Conservation (phyloP, 805 yeast species). For the Metschnikowia reukaufii region DNA sequence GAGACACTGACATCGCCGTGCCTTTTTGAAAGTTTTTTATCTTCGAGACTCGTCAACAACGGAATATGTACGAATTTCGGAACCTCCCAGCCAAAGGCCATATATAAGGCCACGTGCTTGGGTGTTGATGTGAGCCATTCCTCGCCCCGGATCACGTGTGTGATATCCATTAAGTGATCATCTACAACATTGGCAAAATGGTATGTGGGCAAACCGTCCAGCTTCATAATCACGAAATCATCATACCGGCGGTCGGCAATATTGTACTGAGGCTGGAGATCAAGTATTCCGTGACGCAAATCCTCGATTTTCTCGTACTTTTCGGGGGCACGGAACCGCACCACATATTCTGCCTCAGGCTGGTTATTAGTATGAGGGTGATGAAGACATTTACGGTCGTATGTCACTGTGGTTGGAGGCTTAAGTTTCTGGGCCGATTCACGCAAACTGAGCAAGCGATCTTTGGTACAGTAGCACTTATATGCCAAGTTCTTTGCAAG, state of each 20-base stretch:
- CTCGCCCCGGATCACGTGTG: slow-evolving; percentile 95
- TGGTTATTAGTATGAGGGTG: slow-evolving; percentile 37
- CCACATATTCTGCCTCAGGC: slow-evolving; percentile 41
- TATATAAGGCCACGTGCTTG: slow-evolving; percentile 83
- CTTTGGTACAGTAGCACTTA: slow-evolving; percentile 82
- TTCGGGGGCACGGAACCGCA: slow-evolving; percentile 78
- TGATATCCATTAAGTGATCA: slow-evolving; percentile 87
- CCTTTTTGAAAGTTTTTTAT: slow-evolving; percentile 83
- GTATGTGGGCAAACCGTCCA: slow-evolving; percentile 95
- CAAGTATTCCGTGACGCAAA: slow-evolving; percentile 71
- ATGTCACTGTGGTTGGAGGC: slow-evolving; percentile 91
- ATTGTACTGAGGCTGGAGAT: slow-evolving; percentile 80
- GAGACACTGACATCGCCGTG: slow-evolving; percentile 76
- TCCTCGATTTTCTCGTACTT: slow-evolving; percentile 68
- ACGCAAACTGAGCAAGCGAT: slow-evolving; percentile 64
- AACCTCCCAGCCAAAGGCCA: slow-evolving; percentile 80
- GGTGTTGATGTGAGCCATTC: slow-evolving; percentile 98
- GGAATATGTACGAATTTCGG: slow-evolving; percentile 92
- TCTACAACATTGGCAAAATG: slow-evolving; percentile 96
- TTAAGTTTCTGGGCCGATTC: slow-evolving; percentile 69
- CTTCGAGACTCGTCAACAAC: slow-evolving; percentile 66
- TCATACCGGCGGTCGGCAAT: slow-evolving; percentile 72
- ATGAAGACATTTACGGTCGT: slow-evolving; percentile 76
- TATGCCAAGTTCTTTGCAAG: slow-evolving; percentile 74
- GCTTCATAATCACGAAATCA: slow-evolving; percentile 84